Percentiles rank a stretch among this genome's conserved stretches.
These are phyloP conservation scores for Tuctoria greenei DNA, from an alignment of 176 grass and related monocot species.

Conservation along the genomic window DNA sequence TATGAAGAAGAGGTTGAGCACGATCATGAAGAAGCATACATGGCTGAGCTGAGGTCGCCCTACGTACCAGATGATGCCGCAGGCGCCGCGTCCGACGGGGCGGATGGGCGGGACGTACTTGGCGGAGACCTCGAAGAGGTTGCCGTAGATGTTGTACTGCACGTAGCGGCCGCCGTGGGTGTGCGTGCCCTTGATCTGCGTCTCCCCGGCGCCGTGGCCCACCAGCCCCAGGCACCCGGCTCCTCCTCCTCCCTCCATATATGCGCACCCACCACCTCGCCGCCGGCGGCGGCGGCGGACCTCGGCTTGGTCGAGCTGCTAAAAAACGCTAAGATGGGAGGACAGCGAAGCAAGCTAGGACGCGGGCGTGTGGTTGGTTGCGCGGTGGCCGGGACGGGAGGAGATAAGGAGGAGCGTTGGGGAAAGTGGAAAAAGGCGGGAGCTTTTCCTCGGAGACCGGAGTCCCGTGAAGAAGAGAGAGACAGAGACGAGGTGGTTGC, in stretches of 20 bases:
- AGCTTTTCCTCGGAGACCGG: too few relatives aligned
- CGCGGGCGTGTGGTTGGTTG: too few relatives aligned
- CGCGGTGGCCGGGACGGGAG: too few relatives aligned
- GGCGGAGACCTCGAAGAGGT: conserved; percentile 86
- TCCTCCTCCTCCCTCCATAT: conserved; percentile 36
- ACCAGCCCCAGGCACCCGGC: conserved; percentile 39
- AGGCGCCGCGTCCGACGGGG: conserved; percentile 83
- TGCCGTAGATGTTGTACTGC: conserved; percentile 98
- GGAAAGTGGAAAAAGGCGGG: too few relatives aligned
- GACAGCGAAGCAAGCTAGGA: too few relatives aligned
- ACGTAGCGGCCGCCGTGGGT: conserved; percentile 91
- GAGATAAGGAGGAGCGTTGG: too few relatives aligned
- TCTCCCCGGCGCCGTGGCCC: conserved; percentile 32
- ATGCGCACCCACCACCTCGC: conserved; percentile 35
- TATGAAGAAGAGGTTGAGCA: background rate
- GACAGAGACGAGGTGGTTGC: too few relatives aligned
- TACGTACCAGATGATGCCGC: conserved; percentile 95
- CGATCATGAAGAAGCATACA: too few relatives aligned
- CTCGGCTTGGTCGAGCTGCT: too few relatives aligned
- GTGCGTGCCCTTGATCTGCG: conserved; percentile 70
- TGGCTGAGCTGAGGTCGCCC: too few relatives aligned
- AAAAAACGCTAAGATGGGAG: too few relatives aligned
- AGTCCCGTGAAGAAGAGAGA: too few relatives aligned
- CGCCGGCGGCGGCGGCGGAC: background rate
- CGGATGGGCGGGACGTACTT: conserved; percentile 94